Evolutionary conservation across 306 rosid genomes (phyloP).

Genomic region (Leucaena leucocephala): DNA sequence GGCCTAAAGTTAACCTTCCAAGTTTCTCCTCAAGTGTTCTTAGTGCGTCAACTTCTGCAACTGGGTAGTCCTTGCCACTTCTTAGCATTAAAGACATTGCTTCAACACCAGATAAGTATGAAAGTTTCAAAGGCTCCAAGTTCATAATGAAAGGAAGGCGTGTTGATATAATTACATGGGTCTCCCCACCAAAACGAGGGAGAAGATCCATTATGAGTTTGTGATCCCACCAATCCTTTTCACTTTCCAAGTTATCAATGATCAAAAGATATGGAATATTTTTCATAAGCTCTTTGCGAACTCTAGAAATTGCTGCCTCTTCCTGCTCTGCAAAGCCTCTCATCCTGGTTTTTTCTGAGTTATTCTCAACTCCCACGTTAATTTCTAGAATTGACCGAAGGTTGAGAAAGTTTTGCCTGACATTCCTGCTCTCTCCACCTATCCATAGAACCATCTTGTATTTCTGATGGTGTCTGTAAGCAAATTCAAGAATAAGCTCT

Average conservation of each 20-base stretch:
- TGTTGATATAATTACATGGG: constrained; percentile 82
- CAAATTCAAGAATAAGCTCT: constrained; percentile 91
- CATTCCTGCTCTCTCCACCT: constrained; percentile 82
- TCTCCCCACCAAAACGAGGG: constrained; percentile 90
- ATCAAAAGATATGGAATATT: constrained; percentile 78
- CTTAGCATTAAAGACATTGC: constrained; percentile 87
- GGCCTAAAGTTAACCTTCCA: constrained; percentile 78
- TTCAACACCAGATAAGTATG: constrained; percentile 81
- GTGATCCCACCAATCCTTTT: constrained; percentile 97
- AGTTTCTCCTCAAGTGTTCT: constrained; percentile 79
- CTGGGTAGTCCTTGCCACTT: constrained; percentile 66
- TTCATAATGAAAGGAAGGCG: constrained; percentile 77
- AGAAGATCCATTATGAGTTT: constrained; percentile 93
- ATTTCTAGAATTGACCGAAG: constrained; percentile 78
- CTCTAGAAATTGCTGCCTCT: constrained; percentile 71
- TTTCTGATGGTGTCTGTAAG: constrained; percentile 89
- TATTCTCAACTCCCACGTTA: constrained; percentile 70
- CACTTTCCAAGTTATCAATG: constrained; percentile 88
- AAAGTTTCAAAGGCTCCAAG: constrained; percentile 83
- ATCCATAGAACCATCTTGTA: constrained; percentile 91
- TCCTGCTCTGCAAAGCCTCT: constrained; percentile 82
- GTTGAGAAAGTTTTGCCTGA: constrained; percentile 82
- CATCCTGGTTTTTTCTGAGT: constrained; percentile 60
- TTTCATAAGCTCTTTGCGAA: constrained; percentile 88
- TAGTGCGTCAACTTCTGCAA: constrained; percentile 73